Percentiles rank a stretch among this genome's conserved stretches.
Conservation (phyloP, 2,329 filamentous ascomycete genomes). For the Gaeumannomyces tritici region DNA sequence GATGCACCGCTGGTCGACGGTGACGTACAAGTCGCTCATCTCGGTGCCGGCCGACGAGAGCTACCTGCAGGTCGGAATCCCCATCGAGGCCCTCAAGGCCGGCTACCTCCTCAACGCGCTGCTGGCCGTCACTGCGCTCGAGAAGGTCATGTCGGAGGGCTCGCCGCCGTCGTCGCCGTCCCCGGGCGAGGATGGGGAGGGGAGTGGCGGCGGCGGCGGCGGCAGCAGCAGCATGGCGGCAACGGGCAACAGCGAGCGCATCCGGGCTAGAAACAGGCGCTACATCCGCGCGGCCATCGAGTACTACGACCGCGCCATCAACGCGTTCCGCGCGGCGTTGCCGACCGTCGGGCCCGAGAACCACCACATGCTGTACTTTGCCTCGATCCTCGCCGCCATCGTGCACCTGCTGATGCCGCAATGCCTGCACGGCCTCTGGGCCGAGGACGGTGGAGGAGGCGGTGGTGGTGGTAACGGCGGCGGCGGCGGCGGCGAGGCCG, state of each 20-base stretch:
- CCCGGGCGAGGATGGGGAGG: background rate
- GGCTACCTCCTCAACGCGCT: constrained; percentile 36
- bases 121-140: constrained; percentile 26
- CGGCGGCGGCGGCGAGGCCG: background rate
- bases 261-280: background rate
- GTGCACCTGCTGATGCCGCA: constrained; percentile 3
- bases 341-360: background rate
- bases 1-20: constrained; percentile 6
- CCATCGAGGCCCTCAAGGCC: background rate
- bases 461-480: background rate
- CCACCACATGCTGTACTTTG: constrained; percentile 3
- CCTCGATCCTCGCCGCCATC: constrained; percentile 1
- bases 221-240: background rate
- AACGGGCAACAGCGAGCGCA: background rate
- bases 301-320: constrained; percentile 1
- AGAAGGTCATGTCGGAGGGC: constrained; percentile 4
- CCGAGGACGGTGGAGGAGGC: background rate
- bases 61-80: constrained; percentile 3
- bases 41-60: constrained; percentile 2
- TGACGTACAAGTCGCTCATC: constrained; percentile 4
- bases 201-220: no score
- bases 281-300: constrained; percentile 2
- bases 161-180: background rate
- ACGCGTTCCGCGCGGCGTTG: background rate
- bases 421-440: background rate